Base-by-base conservation (phyloP, 2,329 filamentous ascomycete genomes). In the Corinectria fuckeliana region DNA sequence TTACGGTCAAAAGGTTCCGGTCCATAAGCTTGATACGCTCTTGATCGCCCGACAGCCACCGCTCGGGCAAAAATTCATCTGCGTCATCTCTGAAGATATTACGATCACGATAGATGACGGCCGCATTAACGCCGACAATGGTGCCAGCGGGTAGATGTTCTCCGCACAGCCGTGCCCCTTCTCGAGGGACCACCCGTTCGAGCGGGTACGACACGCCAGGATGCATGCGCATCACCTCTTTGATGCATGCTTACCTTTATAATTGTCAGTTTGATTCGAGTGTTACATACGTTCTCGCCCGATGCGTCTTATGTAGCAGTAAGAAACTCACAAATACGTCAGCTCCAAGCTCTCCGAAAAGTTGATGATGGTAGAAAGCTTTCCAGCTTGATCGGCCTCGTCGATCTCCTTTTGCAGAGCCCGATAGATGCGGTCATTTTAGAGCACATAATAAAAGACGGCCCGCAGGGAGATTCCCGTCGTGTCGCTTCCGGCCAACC, bases 371-470 rank as follows among this genome's bases (percentile, higher is more conserved):
- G 41, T 23, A 3, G 61, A 64, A 3, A 64, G 52, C 32, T 48
- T 87, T 8, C 82, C 83, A 36, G 76, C 70, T 18, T 66, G 68
- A 2, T 80, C 77, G 0, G 81, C 82, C 0, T 74, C 73, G 63
- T 87, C 83, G 2, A 89, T 72, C 66, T 90, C 87, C 4, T 74
- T 64, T 71, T 83, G 80, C 16, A 88, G 71, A 52, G 79, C 83
- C 5, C 71, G 47, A 67, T 83, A 81, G 34, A 77, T 76, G 0
- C 64, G 54, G 0, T 83, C 84, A 61, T 87, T 79, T 69, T 82
- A 84, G 36, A 89, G 76, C 7, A 89, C 72, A 72, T 85, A 83
- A 73, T 89, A 89, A 67, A 90, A 85, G 2, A 89, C 77, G 2
- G 84, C 80, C 10, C 81, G 82, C 0, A 90, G 75, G 28, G 79